Evolutionary conservation across 345 rosid species (phyloP).

Genomic region (Heritiera littoralis): DNA sequence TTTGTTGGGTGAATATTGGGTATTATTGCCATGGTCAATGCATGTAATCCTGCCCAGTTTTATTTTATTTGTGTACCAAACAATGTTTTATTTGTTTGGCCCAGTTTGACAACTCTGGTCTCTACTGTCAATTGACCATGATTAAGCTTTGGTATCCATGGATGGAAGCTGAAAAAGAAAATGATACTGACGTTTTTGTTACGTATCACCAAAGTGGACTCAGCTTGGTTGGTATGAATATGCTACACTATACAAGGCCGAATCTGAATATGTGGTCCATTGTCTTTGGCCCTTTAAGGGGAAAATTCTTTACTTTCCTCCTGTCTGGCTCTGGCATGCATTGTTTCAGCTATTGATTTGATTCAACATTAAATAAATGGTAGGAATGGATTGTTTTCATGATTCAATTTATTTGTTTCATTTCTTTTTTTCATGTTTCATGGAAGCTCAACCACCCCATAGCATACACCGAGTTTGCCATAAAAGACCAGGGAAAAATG

Average conservation of each 20-base stretch:
- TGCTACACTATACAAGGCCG: neutral
- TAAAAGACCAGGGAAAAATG: neutral
- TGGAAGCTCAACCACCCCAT: neutral
- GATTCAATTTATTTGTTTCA: neutral
- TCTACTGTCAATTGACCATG: neutral
- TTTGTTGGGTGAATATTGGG: neutral
- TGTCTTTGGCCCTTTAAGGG: neutral
- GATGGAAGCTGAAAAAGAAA: neutral
- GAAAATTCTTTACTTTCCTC: neutral
- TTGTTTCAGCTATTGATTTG: neutral
- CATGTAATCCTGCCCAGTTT: neutral
- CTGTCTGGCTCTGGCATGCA: neutral
- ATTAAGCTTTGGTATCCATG: neutral
- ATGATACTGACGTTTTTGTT: neutral
- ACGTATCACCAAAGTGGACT: neutral
- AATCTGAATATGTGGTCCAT: slow-evolving; percentile 10
- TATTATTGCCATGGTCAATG: neutral
- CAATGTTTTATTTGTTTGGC: neutral
- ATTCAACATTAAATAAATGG: neutral
- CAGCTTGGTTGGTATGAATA: neutral
- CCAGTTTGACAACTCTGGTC: neutral
- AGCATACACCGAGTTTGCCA: neutral
- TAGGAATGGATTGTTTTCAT: neutral
- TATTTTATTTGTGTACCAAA: neutral
- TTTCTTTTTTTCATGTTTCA: neutral